These are phyloP conservation scores for Blastomyces gilchristii DNA, from an alignment of 2,329 filamentous ascomycete species.

Conservation along the genomic window DNA sequence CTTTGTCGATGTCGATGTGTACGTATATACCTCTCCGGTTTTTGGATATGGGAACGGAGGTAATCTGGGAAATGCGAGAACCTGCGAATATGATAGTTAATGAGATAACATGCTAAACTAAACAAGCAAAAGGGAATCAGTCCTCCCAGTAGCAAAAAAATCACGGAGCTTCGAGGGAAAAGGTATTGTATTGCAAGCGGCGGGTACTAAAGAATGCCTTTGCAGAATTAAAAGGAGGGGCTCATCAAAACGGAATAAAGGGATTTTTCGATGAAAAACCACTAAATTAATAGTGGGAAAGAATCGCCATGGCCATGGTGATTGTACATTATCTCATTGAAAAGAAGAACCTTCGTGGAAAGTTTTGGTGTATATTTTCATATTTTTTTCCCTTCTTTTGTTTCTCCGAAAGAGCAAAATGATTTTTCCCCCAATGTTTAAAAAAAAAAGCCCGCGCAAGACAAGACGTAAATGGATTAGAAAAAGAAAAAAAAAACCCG, in stretches of 20 bases:
- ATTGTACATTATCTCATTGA: conserved; percentile 9
- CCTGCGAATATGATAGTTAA: neutral
- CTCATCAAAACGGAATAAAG: neutral
- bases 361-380: neutral
- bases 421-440: neutral
- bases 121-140: neutral
- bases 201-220: conserved; percentile 11
- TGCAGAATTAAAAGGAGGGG: conserved; percentile 5
- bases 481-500: conserved; percentile 2
- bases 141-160: neutral
- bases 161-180: neutral
- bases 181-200: conserved; percentile 12
- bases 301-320: neutral
- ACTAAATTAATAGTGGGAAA: neutral
- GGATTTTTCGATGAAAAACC: neutral
- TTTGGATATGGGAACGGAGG: neutral
- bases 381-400: conserved; percentile 4
- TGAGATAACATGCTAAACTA: neutral
- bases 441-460: neutral
- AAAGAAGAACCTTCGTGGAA: conserved; percentile 1
- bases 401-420: neutral
- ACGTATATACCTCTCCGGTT: neutral
- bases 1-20: neutral
- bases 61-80: neutral
- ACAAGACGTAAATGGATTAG: neutral